Evolutionary conservation across 2,329 filamentous ascomycete species (phyloP), one percentile per base, ranked within the genome.

Genomic region (Leptographium radiaticola): DNA sequence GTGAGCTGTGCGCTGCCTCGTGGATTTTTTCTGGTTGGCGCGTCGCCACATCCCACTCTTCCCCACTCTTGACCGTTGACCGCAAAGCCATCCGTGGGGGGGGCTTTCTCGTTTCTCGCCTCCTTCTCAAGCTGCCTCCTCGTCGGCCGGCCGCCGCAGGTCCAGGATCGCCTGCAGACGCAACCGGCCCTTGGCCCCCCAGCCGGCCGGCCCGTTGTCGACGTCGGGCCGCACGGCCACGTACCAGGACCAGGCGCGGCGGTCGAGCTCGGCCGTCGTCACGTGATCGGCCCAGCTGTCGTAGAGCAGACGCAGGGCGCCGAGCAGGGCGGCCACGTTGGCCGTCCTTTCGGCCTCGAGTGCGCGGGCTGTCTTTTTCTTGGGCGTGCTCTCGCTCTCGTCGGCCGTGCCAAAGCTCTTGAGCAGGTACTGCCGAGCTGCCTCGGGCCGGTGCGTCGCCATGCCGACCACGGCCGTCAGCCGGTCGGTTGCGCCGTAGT

Each of bases 221-320:
- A 95, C 85, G 20, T 87, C 83, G 1, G 89, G 89, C 58, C 89
- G 74, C 20, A 90, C 80, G 25, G 78, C 75, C 2, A 85, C 73
- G 67, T 95, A 95, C 89, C 89, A 95, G 12, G 71, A 71, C 87
- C 88, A 94, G 18, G 87, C 86, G 56, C 82, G 77, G 57, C 76
- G 75, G 64, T 95, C 87, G 52, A 95, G 70, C 61, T 95, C 87
- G 16, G 77, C 72, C 5, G 70, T 68, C 31, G 68, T 74, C 38
- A 94, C 65, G 34, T 80, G 75, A n/a, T 71, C 68, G 1, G 76
- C 74, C 89, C 89, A 95, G 57, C 87, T 91, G 48, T 76, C 73
- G 61, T 81, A 89, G 1, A 94, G 65, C 20, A 88, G 65, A 57
- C 89, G 78, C 54, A 95, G 70, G 0, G 86, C 83, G 4, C 80